A percentile compares a stretch with the other conserved stretches of the same genome.
phyloP scores from a whole-genome alignment of 1,139 yeast genomes.

The Nadsonia starkeyi-henricii region DNA sequence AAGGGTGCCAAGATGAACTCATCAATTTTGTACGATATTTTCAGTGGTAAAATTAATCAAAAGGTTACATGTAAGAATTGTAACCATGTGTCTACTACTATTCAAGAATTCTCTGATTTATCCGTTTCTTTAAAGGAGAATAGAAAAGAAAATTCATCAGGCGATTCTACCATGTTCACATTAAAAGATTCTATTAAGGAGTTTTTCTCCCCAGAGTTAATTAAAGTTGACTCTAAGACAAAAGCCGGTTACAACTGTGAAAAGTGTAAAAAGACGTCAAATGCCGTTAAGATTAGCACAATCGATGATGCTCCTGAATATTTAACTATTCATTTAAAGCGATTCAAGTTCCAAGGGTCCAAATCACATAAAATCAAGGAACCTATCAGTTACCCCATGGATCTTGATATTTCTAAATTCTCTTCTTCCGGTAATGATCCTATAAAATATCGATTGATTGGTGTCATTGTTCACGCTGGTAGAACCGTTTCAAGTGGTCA shows the following conservation, averaged over 20 bases:
- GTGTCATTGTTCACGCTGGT: conserved; percentile 90
- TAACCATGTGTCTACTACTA: conserved; percentile 69
- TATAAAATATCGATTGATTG: conserved; percentile 56
- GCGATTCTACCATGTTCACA: conserved; percentile 32
- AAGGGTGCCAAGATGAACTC: conserved; percentile 69
- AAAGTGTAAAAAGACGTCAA: conserved; percentile 61
- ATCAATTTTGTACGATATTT: conserved; percentile 78
- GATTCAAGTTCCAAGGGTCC: conserved; percentile 66
- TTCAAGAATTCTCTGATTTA: conserved; percentile 87
- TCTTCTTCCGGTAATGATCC: conserved; percentile 30
- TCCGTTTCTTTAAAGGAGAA: conserved; percentile 39
- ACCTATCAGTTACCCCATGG: conserved; percentile 66
- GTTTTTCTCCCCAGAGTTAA: conserved; percentile 70
- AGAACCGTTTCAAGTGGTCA: conserved; percentile 88
- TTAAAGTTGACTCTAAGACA: conserved; percentile 43
- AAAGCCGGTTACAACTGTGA: conserved; percentile 68
- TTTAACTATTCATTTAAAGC: conserved; percentile 68
- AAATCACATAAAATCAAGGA: conserved; percentile 74
- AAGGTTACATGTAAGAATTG: conserved; percentile 72
- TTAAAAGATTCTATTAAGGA: conserved; percentile 56
- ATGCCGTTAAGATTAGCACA: conserved; percentile 61
- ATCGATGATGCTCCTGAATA: conserved; percentile 82
- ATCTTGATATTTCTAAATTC: conserved; percentile 56
- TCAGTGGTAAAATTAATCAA: conserved; percentile 83
- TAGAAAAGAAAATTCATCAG: conserved; percentile 29